Evolutionary conservation across 345 rosid genomes (phyloP).

Genomic region (Sisymbrium altissimum): DNA sequence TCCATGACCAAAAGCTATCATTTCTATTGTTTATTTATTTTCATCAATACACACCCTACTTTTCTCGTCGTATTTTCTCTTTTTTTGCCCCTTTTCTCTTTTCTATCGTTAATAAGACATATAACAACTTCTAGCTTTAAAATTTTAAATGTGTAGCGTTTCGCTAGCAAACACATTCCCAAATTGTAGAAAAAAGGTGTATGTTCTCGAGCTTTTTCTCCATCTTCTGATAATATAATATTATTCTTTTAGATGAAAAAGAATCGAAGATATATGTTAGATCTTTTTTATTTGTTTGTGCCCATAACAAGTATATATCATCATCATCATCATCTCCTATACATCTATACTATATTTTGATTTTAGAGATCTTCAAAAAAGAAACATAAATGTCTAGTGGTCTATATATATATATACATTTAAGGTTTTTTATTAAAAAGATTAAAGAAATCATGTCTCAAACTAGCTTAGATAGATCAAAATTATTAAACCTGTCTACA

Average conservation of each 20-base stretch:
- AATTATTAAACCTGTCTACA: neutral
- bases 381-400: neutral
- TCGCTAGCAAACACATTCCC: constrained; percentile 21
- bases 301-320: neutral
- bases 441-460: neutral
- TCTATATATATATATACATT: neutral
- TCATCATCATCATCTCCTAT: neutral
- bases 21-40: neutral
- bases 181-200: constrained; percentile 5
- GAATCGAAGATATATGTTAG: neutral
- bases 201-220: constrained; percentile 17
- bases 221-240: constrained; percentile 6
- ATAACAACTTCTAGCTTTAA: constrained; percentile 33
- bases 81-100: neutral
- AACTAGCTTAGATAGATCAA: constrained; percentile 2
- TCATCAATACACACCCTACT: constrained; percentile 13
- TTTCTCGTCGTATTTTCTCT: constrained; percentile 23
- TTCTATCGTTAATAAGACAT: constrained; percentile 17
- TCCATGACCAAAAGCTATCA: neutral
- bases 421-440: neutral
- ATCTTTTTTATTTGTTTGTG: constrained; percentile 7
- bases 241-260: neutral
- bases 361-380: neutral
- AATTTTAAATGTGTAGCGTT: constrained; percentile 2
- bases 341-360: neutral